Percentiles rank a stretch among this genome's conserved stretches.
These are phyloP conservation scores for Hypomontagnella submonticulosa DNA, from an alignment of 495 filamentous ascomycete genomes.

Conservation along the genomic window DNA sequence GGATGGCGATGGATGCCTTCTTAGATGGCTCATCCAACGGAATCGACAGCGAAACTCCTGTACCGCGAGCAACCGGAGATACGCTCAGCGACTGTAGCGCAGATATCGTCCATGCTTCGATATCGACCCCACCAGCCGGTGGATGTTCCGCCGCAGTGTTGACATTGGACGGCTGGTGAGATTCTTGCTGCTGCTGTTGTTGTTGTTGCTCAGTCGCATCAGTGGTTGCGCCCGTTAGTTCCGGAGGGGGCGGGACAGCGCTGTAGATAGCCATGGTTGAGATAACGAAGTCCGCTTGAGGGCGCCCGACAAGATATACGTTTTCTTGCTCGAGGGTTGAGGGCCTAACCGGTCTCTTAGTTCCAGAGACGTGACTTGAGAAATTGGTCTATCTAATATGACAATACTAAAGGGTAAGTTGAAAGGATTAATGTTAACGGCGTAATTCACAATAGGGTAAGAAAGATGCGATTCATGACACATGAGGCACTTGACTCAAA, in stretches of 20 bases:
- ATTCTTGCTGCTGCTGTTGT: slow-evolving; percentile 24
- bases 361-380: background rate
- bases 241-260: slow-evolving; percentile 53
- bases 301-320: background rate
- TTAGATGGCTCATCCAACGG: slow-evolving; percentile 53
- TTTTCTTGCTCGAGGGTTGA: background rate
- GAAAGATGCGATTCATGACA: slow-evolving; percentile 44
- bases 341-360: background rate
- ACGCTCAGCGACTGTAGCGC: slow-evolving; percentile 62
- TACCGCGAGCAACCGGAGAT: slow-evolving; percentile 56
- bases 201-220: slow-evolving; percentile 34
- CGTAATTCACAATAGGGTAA: slow-evolving; percentile 2
- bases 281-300: slow-evolving; percentile 18
- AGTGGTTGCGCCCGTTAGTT: slow-evolving; percentile 15
- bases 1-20: slow-evolving; percentile 42
- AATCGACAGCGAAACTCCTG: slow-evolving; percentile 58
- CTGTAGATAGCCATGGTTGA: slow-evolving; percentile 51
- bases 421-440: background rate
- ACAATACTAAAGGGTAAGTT: background rate
- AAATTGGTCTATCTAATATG: slow-evolving; percentile 3
- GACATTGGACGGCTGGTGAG: slow-evolving; percentile 3
- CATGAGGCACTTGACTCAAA: slow-evolving; percentile 37
- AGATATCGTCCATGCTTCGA: slow-evolving; percentile 61
- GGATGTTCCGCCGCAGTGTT: slow-evolving; percentile 12
- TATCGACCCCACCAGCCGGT: slow-evolving; percentile 49